phyloP scores from a whole-genome alignment of 345 rosid species.

The Firmiana major region DNA sequence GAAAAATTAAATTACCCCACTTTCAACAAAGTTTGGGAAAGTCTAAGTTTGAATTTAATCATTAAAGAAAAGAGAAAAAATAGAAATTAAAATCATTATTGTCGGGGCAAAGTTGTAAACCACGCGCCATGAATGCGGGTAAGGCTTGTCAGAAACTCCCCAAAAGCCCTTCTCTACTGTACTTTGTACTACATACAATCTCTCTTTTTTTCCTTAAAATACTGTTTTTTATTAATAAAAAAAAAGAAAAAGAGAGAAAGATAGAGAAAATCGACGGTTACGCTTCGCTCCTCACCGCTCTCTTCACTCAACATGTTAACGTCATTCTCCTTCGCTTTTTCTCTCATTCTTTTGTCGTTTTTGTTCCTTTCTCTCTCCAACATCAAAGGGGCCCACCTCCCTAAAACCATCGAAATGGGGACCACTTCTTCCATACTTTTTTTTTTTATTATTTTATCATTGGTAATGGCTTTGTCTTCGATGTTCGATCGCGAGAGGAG shows the following conservation, averaged over 20 bases:
- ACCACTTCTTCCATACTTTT: slow-evolving; percentile 13
- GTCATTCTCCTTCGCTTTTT: slow-evolving; percentile 18
- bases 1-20: background rate
- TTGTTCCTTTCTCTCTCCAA: background rate
- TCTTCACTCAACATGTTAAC: slow-evolving; percentile 9
- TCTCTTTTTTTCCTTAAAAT: too few species aligned
- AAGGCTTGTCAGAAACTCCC: background rate
- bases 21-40: background rate
- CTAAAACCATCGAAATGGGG: slow-evolving; percentile 6
- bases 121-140: slow-evolving; percentile 24
- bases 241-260: background rate
- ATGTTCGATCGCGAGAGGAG: background rate
- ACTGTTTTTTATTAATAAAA: too few species aligned
- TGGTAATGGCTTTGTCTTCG: background rate
- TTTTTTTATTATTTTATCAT: background rate
- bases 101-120: background rate
- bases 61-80: background rate
- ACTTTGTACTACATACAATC: background rate
- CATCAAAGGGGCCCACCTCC: slow-evolving; percentile 13
- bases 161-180: background rate
- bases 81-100: background rate
- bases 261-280: slow-evolving; percentile 22
- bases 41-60: background rate
- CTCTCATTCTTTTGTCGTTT: slow-evolving; percentile 17
- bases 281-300: background rate